Evolutionary conservation across 768 basidiomycete species (phyloP).

Genomic region (Phanerodontia chrysosporium): DNA sequence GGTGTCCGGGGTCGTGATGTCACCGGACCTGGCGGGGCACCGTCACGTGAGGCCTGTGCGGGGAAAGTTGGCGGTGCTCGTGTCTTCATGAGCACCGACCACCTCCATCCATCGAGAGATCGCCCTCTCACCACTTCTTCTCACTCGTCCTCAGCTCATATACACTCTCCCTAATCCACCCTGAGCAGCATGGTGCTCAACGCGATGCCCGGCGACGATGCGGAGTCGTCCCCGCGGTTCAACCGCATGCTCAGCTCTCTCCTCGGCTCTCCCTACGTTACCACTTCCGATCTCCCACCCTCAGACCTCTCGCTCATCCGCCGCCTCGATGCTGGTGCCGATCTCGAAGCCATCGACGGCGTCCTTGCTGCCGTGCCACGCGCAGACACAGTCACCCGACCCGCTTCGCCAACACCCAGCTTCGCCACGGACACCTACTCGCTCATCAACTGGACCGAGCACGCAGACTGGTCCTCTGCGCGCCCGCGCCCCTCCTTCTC

Average conservation of each 20-base stretch:
- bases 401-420: constrained; percentile 42
- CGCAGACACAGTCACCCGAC: constrained; percentile 29
- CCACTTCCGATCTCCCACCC: constrained; percentile 24
- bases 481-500: constrained; percentile 26
- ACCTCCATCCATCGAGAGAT: neutral
- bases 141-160: neutral
- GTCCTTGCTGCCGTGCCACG: constrained; percentile 25
- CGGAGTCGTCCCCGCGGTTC: constrained; percentile 21
- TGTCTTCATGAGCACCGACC: neutral
- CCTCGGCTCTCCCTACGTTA: constrained; percentile 30
- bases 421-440: constrained; percentile 39
- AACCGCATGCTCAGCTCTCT: constrained; percentile 31
- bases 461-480: constrained; percentile 10
- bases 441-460: constrained; percentile 36
- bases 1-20: neutral
- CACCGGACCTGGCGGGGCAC: neutral
- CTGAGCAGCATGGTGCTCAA: neutral
- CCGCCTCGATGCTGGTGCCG: constrained; percentile 6
- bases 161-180: neutral
- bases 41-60: constrained; percentile 1
- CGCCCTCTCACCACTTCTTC: neutral
- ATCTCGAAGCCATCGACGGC: constrained; percentile 21
- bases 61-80: neutral
- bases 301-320: constrained; percentile 10
- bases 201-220: neutral